Evolutionary conservation across 2,329 filamentous ascomycete species (phyloP), one percentile per base, ranked within the genome.

Genomic region (Teratosphaeria zuluensis): DNA sequence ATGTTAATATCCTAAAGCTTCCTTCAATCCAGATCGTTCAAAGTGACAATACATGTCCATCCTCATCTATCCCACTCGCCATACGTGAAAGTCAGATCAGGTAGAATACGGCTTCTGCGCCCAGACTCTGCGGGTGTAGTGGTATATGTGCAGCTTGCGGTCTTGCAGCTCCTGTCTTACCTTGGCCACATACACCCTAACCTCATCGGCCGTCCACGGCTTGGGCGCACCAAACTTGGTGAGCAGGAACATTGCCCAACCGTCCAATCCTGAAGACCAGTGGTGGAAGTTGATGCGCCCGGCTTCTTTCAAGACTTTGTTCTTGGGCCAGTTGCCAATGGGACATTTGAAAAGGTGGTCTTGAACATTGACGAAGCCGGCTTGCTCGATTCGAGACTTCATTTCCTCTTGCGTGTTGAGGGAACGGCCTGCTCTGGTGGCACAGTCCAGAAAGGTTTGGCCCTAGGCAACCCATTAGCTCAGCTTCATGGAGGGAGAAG

Each of bases 311-410:
- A 56, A 31, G 14, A 42, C 33, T 35, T 56, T 56, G 38, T 51
- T 56, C 38, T 51, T 56, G 11, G 54, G 54, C 54, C 54, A 56
- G 24, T 21, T 28, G 24, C 54, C 38, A 24, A 56, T 48, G 9
- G 54, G 54, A 21, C 54, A 56, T 30, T 51, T 51, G 54, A 51
- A 56, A 14, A 56, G 38, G n/a, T 56, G 54, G 38, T 56, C 54
- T 16, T 56, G 54, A 28, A 56, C 24, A 16, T 56, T 56, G 54
- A 51, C 38, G 28, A 56, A 51, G 24, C 54, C 54, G 38, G 38
- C 54, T 16, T 32, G 54, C 38, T 56, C 54, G 35, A 56, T 56
- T 12, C 38, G 38, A 28, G 54, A 48, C 35, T 51, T 56, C 54
- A 56, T 56, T 24, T 28, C 46, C 4, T 38, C 46, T 31, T 56